Evolutionary conservation across 1,139 yeast species (phyloP), one percentile per base, ranked within the genome.

Genomic region (Saccharomyces hybrid): DNA sequence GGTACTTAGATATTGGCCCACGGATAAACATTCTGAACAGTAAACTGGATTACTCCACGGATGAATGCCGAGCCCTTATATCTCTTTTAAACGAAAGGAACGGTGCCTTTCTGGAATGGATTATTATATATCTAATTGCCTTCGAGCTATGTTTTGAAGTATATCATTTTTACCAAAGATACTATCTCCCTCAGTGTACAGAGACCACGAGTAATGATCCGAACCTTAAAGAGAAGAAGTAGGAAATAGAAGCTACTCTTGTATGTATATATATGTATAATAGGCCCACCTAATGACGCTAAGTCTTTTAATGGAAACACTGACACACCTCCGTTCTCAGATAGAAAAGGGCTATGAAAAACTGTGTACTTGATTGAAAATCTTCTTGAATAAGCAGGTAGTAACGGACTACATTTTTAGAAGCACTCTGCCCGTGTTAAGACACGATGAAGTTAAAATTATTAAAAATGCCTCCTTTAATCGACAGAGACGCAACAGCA

Each of bases 11-110:
- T 65, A 83, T 90, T 28, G 77, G 79, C 41, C 87, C 93, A 2
- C 75, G 97, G 59, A 87, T 90, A 49, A 77, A 83, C 41, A 88
- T 89, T 47, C 73, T 90, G 66, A 90, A 90, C 70, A 78, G 91
- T 55, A 89, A 90, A 66, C 73, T 90, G 54, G 97, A 90, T 68
- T 90, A 90, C 69, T 91, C 95, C 1, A 85, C 95, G 0, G 97
- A 90, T 58, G 95, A 90, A 68, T 88, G 88, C 28, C 78, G 89
- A 26, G 91, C 91, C 1, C 74, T 90, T 49, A 77, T 89, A 59
- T 79, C 86, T 27, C 86, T 89, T 6, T 71, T 90, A 57, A 86
- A 83, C 58, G 96, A 89, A 62, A 82, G 84, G 63, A 87, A 86
- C 57, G 79, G 93, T 42, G 80, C 89, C 1, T 75, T 89, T 26